Base-by-base conservation (phyloP, 164 flowering plant genomes). In the Aristolochia fimbriata region DNA sequence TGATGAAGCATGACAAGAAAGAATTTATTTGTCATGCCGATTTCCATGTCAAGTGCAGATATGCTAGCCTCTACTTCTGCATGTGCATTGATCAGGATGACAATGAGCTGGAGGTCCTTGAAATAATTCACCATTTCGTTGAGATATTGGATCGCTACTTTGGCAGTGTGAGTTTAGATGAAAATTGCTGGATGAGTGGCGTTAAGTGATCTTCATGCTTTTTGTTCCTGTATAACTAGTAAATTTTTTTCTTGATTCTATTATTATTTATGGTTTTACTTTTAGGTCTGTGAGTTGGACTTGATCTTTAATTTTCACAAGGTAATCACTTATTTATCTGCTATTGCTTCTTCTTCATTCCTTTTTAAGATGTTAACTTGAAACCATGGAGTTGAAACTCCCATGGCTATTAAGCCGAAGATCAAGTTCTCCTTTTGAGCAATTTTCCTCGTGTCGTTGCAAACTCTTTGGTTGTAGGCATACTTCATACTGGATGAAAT, bases 61-160 rank as follows among this genome's bases (percentile, higher is more conserved):
- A 85, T 70, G 96, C 96, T 23, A 88, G 95, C 73, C 82, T 91
- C 30, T 91, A 91, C 66, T 91, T 88, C 80, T 91, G 97, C 72
- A 91, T 91, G 94, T 86, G 97, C 75, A 80, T 88, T 65, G 88
- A 88, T 67, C 74, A 76, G 73, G 88, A 82, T 19, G 97, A 91
- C 72, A 91, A 88, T 63, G 97, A 86, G 65, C 71, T 88, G 62
- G 97, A 91, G 77, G 47, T 82, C 68, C 91, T 91, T 53, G 91
- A 84, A 72, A 83, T 88, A 55, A 84, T 91, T 67, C 97, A 88
- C 68, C 96, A 91, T 66, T 91, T 23, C 69, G 97, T 91, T 64
- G 94, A 91, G 85, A 81, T 91, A 50, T 77, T 91, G 22, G 97
- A 91, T 68, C 89, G 96, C 56, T 91, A 91, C 69, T 91, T 91